A percentile compares a stretch with the other conserved stretches of the same genome.
Evolutionary conservation across 352 stramenopile species (phyloP).

Genomic region (Pythium brassicae): DNA sequence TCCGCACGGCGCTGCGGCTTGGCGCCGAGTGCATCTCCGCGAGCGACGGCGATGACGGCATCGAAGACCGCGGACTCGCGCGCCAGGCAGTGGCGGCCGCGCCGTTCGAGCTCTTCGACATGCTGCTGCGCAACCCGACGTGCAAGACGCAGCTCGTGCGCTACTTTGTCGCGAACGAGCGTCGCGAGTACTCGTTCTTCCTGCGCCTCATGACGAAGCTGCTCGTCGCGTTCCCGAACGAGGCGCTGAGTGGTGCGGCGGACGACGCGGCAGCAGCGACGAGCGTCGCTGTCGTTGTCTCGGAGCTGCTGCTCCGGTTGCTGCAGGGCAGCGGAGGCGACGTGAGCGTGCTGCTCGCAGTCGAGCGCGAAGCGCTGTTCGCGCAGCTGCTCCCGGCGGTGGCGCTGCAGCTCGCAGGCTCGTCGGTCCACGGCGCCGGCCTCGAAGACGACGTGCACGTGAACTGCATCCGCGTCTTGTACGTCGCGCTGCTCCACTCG

Average conservation of each 20-base stretch:
- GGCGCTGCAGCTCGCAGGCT: constrained; percentile 20
- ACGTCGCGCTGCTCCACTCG: constrained; percentile 46
- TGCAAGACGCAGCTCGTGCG: constrained; percentile 46
- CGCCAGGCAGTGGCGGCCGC: constrained; percentile 31
- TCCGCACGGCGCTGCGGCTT: constrained; percentile 65
- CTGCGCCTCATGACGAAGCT: constrained; percentile 62
- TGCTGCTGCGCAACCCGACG: constrained; percentile 38
- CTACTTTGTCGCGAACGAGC: constrained; percentile 57
- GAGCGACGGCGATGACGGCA: constrained; percentile 20
- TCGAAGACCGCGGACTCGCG: constrained; percentile 11
- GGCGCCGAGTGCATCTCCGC: constrained; percentile 56
- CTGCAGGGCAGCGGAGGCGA: constrained; percentile 40
- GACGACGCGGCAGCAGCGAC: background rate
- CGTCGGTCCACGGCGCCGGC: constrained; percentile 1
- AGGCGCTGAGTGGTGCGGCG: constrained; percentile 22
- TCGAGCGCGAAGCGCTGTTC: constrained; percentile 43
- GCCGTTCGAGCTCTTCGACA: constrained; percentile 47
- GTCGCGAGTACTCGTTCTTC: constrained; percentile 68
- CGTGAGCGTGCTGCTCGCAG: constrained; percentile 29
- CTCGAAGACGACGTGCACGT: constrained; percentile 21
- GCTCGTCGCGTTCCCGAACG: constrained; percentile 41
- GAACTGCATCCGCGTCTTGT: constrained; percentile 52
- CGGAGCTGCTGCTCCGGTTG: constrained; percentile 36
- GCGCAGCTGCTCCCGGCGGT: constrained; percentile 48
- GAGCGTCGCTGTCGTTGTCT: constrained; percentile 33